Percentiles rank a stretch among this genome's conserved stretches.
phyloP scores from a whole-genome alignment of 192 early-diverging fungal species.

The Coemansia erecta region DNA sequence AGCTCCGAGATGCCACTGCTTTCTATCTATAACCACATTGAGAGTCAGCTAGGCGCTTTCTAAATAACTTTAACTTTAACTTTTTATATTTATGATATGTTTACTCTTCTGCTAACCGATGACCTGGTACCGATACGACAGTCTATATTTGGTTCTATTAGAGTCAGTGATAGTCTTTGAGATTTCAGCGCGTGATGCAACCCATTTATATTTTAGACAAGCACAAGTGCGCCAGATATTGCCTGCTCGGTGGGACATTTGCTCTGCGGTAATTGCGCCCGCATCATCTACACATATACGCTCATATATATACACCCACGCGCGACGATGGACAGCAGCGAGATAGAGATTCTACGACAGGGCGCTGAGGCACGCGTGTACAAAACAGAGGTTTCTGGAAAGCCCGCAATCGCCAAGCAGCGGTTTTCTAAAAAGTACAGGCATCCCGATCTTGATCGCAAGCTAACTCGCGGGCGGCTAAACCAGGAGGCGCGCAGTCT shows the following conservation, averaged over 20 bases:
- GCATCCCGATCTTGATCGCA: constrained; percentile 85
- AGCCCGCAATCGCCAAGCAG: constrained; percentile 80
- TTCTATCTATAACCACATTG: constrained; percentile 47
- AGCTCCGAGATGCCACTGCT: constrained; percentile 24
- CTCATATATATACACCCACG: neutral
- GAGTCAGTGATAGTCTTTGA: no score
- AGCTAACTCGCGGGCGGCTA: constrained; percentile 72
- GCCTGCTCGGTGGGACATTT: no score
- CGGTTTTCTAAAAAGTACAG: constrained; percentile 91
- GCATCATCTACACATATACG: no score
- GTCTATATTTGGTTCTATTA: no score
- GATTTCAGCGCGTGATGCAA: no score
- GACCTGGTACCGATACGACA: no score
- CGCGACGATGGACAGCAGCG: constrained; percentile 4
- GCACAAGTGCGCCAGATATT: no score
- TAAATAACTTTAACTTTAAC: constrained; percentile 1
- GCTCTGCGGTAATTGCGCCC: no score
- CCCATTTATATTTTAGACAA: no score
- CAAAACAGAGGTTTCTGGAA: constrained; percentile 60
- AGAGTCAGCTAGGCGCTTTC: constrained; percentile 29
- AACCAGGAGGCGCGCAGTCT: constrained; percentile 86
- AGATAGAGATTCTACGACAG: constrained; percentile 67
- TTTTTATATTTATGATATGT: neutral
- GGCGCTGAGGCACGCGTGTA: constrained; percentile 89
- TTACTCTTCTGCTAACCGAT: no score